Base-by-base conservation (phyloP, 1,284 basidiomycete genomes). In the Microbotryum violaceum region DNA sequence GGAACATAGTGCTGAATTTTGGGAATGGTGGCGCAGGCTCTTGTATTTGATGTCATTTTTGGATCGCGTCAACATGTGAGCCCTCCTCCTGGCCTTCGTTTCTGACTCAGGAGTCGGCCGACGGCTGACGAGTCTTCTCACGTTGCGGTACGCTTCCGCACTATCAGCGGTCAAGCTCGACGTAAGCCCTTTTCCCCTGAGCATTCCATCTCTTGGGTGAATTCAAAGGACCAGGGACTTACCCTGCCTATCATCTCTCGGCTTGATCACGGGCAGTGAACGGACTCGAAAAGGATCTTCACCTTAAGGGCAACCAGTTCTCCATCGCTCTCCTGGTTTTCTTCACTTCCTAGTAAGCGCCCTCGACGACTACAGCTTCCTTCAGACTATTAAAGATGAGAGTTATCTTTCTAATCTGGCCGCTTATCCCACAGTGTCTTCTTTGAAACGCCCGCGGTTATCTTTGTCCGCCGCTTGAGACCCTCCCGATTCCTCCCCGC, bases 41-140 rank as follows among this genome's bases (percentile, higher is more conserved):
- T 63, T 73, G 23, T 74, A 75, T 61, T 65, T 73, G 14, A 70
- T 73, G 67, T 76, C 75, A 0, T 79, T 79, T 74, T 70, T 79
- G n/a, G 78, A 79, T 69, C 76, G 78, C 47, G 75, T 78, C 54
- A 78, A 77, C 58, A 75, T 78, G 60, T 77, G 78, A 42, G 74
- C 75, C 4, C 77, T 75, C 29, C 72, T 74, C 50, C 71, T 77
- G 4, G 37, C 37, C 37, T 10, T 42, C 37, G 37, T 42, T 42
- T 14, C 37, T 12, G 37, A 10, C 9, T 31, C 31, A 10, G 31
- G 9, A 10, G 31, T 10, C 31, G 31, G 31, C 37, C 16, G 37
- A 42, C 4, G 37, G 12, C 37, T 42, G 37, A 42, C 37, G 37
- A 42, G 25, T 18, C 8, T 50, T 23, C 48, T 27, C 14, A 12